Conservation (phyloP, 805 yeast species). For the Starmerella roubikii region DNA sequence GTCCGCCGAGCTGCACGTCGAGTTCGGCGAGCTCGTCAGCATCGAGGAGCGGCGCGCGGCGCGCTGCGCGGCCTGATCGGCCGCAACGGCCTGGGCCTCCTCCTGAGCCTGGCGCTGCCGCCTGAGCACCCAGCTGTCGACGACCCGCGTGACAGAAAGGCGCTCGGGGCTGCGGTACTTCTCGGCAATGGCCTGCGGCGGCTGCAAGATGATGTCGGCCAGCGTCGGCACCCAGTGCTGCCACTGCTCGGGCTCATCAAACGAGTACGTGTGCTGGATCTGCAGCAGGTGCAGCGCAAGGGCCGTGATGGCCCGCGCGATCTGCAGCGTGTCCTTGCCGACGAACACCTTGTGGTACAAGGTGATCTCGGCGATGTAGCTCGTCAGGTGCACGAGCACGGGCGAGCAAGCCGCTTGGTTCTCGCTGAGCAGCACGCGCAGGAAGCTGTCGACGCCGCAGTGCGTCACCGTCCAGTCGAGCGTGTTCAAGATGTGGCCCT, state of each 20-base stretch:
- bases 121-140: conserved; percentile 23
- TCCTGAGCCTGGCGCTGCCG: conserved; percentile 23
- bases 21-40: conserved; percentile 18
- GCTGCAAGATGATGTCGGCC: conserved; percentile 26
- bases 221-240: conserved; percentile 23
- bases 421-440: conserved; percentile 20
- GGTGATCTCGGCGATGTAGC: conserved; percentile 27
- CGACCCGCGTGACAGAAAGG: conserved; percentile 25
- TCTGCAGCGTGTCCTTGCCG: conserved; percentile 21
- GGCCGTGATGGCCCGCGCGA: conserved; percentile 25
- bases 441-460: conserved; percentile 38
- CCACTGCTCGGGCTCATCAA: conserved; percentile 20
- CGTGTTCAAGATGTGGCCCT: conserved; percentile 52
- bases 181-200: conserved; percentile 28
- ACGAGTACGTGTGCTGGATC: background rate
- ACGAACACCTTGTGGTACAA: conserved; percentile 27
- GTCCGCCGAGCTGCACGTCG: background rate
- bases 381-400: conserved; percentile 22
- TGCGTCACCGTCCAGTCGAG: conserved; percentile 57
- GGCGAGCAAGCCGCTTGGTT: conserved; percentile 16
- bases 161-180: conserved; percentile 27
- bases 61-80: conserved; percentile 12
- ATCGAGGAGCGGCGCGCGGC: conserved; percentile 1
- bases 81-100: conserved; percentile 14
- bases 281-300: conserved; percentile 23